Evolutionary conservation across 1,139 yeast species (phyloP).

Genomic region (Debaryomyces sp.): DNA sequence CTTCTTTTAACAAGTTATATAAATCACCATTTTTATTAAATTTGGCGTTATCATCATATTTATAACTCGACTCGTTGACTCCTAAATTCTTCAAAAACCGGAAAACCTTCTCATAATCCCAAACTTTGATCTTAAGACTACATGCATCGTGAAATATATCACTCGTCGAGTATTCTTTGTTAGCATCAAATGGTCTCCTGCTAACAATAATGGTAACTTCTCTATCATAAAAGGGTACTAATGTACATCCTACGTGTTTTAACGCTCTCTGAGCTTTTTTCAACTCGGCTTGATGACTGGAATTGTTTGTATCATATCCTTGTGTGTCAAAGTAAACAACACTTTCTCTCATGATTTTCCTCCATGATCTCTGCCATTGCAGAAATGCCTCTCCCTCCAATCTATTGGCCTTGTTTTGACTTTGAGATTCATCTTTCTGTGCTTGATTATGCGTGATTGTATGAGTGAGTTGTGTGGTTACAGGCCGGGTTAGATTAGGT

Average conservation of each 20-base stretch:
- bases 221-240: slow-evolving; percentile 76
- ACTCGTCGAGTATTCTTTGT: slow-evolving; percentile 39
- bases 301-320: slow-evolving; percentile 52
- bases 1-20: slow-evolving; percentile 75
- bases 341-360: slow-evolving; percentile 70
- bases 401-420: slow-evolving; percentile 16
- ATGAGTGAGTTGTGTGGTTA: neutral
- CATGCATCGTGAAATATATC: slow-evolving; percentile 72
- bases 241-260: slow-evolving; percentile 61
- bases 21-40: slow-evolving; percentile 37
- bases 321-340: slow-evolving; percentile 79
- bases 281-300: slow-evolving; percentile 49
- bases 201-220: slow-evolving; percentile 83
- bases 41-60: slow-evolving; percentile 10
- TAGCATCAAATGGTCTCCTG: slow-evolving; percentile 39
- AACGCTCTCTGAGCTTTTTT: slow-evolving; percentile 57
- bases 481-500: slow-evolving; percentile 8
- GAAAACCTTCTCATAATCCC: slow-evolving; percentile 86
- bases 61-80: slow-evolving; percentile 28
- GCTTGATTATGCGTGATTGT: slow-evolving; percentile 1
- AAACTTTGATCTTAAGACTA: slow-evolving; percentile 68
- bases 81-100: slow-evolving; percentile 79
- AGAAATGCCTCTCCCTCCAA: slow-evolving; percentile 55
- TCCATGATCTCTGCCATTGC: slow-evolving; percentile 86
- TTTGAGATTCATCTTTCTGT: slow-evolving; percentile 1